Evolutionary conservation across 495 filamentous ascomycete species (phyloP).

Genomic region (Ascodesmis nigricans): DNA sequence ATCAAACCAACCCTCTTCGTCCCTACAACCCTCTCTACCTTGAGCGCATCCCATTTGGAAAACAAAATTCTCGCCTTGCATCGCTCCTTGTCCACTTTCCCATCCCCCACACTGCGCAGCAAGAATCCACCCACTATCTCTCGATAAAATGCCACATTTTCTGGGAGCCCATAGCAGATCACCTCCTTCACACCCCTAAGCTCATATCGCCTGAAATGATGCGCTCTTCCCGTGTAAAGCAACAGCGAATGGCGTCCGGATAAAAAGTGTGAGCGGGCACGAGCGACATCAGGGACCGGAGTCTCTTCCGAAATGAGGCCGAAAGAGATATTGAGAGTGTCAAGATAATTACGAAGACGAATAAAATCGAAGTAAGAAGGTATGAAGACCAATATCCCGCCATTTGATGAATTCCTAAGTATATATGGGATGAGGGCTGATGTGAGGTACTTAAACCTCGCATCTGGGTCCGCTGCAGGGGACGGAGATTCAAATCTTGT

Average conservation of each 20-base stretch:
- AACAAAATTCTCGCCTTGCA: constrained; percentile 47
- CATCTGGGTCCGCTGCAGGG: constrained; percentile 53
- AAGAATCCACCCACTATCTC: constrained; percentile 62
- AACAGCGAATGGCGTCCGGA: constrained; percentile 60
- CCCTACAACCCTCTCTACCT: constrained; percentile 75
- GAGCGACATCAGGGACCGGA: constrained; percentile 45
- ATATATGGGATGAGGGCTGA: constrained; percentile 55
- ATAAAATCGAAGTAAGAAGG: constrained; percentile 88
- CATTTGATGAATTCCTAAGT: constrained; percentile 30
- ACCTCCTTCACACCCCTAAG: constrained; percentile 59
- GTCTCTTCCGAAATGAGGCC: constrained; percentile 79
- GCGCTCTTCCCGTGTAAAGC: constrained; percentile 77
- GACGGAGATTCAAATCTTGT: constrained; percentile 56
- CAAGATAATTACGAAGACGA: constrained; percentile 73
- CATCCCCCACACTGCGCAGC: constrained; percentile 31
- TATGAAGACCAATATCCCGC: constrained; percentile 48
- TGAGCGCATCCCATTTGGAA: constrained; percentile 69
- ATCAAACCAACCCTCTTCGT: constrained; percentile 52
- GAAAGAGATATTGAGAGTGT: constrained; percentile 53
- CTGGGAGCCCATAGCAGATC: constrained; percentile 69
- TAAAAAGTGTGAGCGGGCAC: constrained; percentile 71
- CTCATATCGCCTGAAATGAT: constrained; percentile 75
- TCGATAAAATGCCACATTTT: constrained; percentile 71
- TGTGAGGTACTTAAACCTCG: constrained; percentile 80
- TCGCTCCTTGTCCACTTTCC: constrained; percentile 27